Evolutionary conservation across 352 stramenopile genomes (phyloP), one percentile per base, ranked within the genome.

Genomic region (Thalassiosira mediterranea): DNA sequence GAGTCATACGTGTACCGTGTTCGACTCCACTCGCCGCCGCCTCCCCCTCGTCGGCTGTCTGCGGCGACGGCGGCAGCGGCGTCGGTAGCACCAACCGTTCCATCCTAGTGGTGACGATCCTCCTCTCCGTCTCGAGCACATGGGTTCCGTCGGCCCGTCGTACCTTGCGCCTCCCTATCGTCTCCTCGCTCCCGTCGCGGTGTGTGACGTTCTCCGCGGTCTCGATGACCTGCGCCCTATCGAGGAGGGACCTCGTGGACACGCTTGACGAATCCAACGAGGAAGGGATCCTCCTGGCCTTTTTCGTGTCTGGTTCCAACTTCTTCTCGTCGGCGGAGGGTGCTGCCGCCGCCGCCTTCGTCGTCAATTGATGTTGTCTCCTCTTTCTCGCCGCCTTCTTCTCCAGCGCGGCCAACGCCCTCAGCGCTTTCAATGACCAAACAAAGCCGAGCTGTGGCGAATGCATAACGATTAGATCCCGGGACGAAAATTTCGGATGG

Each of bases 361-460:
- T n/a, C n/a, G n/a, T n/a, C n/a, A n/a, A n/a, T n/a, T n/a, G n/a
- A n/a, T n/a, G n/a, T 19, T n/a, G 17, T 31, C 17, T 57, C 17
- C n/a, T 32, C 48, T 29, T 29, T 15, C 19, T 23, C 17, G 48
- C 4, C 19, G 19, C 29, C 48, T 57, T 57, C 29, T 57, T 29
- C 13, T 23, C 17, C 21, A 11, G 46, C n/a, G n/a, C 23, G 28
- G 19, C 37, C 37, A 15, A 46, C 15, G 37, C 4, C 25, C 25
- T 51, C 3, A 3, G n/a, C 42, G 23, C 29, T 21, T 57, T 57
- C 19, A 57, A 4, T 25, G 2, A 7, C 53, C 53, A 62, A 4
- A 26, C 26, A 26, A 62, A 62, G 31, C 53, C 53, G 44, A 62
- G 28, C 53, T 62, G n/a, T n/a, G n/a, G n/a, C n/a, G n/a, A n/a